Percentiles rank a stretch among this genome's conserved stretches.
Conservation (phyloP, 371 early-diverging fungal species). For the Umbelopsis sp. region DNA sequence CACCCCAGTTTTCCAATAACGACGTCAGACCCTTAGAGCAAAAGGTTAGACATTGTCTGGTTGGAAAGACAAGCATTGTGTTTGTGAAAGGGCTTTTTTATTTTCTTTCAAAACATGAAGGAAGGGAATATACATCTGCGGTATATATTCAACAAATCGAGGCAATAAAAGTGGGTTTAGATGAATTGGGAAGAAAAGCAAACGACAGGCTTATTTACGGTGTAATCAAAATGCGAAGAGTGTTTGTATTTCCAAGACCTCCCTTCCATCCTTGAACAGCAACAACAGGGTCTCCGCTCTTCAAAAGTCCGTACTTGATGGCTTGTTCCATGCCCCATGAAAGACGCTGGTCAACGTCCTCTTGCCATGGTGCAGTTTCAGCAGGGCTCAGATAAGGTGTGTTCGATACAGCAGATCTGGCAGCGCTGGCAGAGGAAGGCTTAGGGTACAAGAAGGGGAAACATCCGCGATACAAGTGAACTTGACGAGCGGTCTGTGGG, state of each 20-base stretch:
- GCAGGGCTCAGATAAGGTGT: conserved; percentile 45
- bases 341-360: conserved; percentile 82
- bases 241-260: conserved; percentile 85
- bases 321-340: conserved; percentile 81
- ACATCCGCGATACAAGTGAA: conserved; percentile 88
- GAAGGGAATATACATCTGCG: not conserved
- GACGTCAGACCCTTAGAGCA: not conserved
- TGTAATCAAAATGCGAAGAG: conserved; percentile 72
- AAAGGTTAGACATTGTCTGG: too few relatives aligned
- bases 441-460: conserved; percentile 86
- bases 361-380: conserved; percentile 75
- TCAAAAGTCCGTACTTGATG: conserved; percentile 64
- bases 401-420: conserved; percentile 23
- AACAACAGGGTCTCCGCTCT: conserved; percentile 73
- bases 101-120: not conserved
- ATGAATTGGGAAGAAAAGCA: not conserved
- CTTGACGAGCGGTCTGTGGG: conserved; percentile 84
- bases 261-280: conserved; percentile 86
- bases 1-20: not conserved
- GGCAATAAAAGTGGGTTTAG: not conserved
- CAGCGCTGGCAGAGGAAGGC: conserved; percentile 45
- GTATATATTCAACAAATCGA: too few relatives aligned
- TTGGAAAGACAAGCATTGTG: not conserved
- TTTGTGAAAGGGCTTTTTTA: not conserved
- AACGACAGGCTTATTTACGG: conserved; percentile 24